phyloP scores from a whole-genome alignment of 257 asterid genomes.

The Solanum sparsipilum region DNA sequence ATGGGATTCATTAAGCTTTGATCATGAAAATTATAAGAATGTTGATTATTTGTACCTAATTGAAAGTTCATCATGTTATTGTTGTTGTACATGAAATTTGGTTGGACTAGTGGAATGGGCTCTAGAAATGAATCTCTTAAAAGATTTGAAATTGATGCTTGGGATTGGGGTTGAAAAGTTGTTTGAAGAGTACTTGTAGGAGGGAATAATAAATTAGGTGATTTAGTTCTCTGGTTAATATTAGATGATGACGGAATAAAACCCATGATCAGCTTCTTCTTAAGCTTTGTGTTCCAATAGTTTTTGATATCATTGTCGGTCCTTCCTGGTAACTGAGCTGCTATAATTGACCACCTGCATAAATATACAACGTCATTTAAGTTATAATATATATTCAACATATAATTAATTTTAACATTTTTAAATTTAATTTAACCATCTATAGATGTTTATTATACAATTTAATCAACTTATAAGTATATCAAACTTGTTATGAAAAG shows the following conservation, averaged over 20 bases:
- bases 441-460: not conserved
- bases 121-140: not conserved
- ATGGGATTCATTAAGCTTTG: not conserved
- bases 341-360: constrained; percentile 19
- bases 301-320: constrained; percentile 17
- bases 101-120: not conserved
- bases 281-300: constrained; percentile 17
- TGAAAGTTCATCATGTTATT: not conserved
- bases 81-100: not conserved
- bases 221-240: not conserved
- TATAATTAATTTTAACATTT: not conserved
- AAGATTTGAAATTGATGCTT: not conserved
- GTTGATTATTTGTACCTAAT: not conserved
- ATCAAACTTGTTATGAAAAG: not conserved
- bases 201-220: not conserved
- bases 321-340: constrained; percentile 13
- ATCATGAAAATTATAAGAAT: not conserved
- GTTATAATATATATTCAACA: not conserved
- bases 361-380: not conserved
- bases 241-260: not conserved
- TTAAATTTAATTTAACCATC: not conserved
- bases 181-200: not conserved
- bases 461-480: not conserved
- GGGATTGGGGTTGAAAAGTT: not conserved
- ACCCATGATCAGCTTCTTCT: constrained; percentile 8